Evolutionary conservation across 1,284 basidiomycete species (phyloP), one percentile per base, ranked within the genome.

Genomic region (Xerocomus nothofagi): DNA sequence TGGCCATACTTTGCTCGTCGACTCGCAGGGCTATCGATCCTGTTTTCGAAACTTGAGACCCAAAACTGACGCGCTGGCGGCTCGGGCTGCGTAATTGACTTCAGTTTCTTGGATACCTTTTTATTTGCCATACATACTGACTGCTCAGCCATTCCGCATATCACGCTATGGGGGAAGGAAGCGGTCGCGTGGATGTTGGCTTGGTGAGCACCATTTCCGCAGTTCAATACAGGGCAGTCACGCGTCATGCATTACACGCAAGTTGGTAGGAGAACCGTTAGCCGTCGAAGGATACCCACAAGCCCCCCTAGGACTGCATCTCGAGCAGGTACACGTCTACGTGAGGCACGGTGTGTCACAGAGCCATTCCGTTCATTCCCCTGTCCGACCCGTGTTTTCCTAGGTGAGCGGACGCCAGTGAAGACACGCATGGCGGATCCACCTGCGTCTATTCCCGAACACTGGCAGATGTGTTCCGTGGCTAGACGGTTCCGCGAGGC

Each of bases 341-440:
- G 78, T 88, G 9, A 74, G 88, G 33, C 88, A 90, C 66, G 87
- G 87, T 88, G 51, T 50, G 83, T 67, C 37, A 39, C 32, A 24
- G 17, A 4, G 20, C 30, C 26, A 20, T 17, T 24, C 30, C 24
- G 9, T 18, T 27, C 15, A 12, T 21, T 33, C 29, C 34, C 18
- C 32, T 17, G 21, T 10, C 17, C 21, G 7, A 43, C 41, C 24
- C n/a, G 21, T 38, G n/a, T 43, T 47, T 48, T 45, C 33, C 20
- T 47, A 86, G 87, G 86, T 21, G 87, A 89, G 70, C 79, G 87
- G 27, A 81, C 86, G 1, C 87, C 87, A 1, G 86, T 89, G 11
- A 80, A 80, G 15, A 73, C 82, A 7, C 77, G 87, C 6, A 77
- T 90, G 69, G 65, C 75, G 6, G 74, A 73, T 4, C 73, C 82